phyloP scores from a whole-genome alignment of 2,329 filamentous ascomycete species.

The Talaromyces sp. region DNA sequence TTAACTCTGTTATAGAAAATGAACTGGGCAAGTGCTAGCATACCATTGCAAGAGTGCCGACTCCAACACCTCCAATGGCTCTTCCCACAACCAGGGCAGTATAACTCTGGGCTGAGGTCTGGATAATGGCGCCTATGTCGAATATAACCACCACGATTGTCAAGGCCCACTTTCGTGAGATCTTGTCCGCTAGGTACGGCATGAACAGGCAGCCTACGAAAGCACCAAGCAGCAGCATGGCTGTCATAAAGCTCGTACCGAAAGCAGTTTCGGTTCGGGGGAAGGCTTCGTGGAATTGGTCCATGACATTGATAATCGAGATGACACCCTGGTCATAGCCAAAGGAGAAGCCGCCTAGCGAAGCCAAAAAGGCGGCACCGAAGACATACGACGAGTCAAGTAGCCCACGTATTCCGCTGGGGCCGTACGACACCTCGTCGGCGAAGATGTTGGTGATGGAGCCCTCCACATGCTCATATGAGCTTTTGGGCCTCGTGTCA shows the following conservation, averaged over 20 bases:
- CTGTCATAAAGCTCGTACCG: not conserved
- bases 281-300: slow-evolving; percentile 35
- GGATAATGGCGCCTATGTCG: not conserved
- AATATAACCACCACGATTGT: not conserved
- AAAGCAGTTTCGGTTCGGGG: slow-evolving; percentile 13
- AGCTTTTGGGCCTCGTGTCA: no score
- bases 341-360: slow-evolving; percentile 51
- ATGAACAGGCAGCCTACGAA: not conserved
- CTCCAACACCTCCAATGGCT: not conserved
- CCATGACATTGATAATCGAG: slow-evolving; percentile 47
- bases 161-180: not conserved
- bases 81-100: not conserved
- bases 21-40: not conserved
- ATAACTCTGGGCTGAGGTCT: not conserved
- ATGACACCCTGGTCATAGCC: slow-evolving; percentile 54
- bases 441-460: no score
- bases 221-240: not conserved
- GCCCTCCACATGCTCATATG: no score
- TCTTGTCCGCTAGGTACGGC: not conserved
- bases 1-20: not conserved
- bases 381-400: not conserved
- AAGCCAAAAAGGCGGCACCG: slow-evolving; percentile 33
- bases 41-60: not conserved
- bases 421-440: not conserved
- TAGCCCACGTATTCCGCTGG: not conserved